Percentiles rank a stretch among this genome's conserved stretches.
phyloP scores from a whole-genome alignment of 2,329 filamentous ascomycete genomes.

The Neonectria hederae region DNA sequence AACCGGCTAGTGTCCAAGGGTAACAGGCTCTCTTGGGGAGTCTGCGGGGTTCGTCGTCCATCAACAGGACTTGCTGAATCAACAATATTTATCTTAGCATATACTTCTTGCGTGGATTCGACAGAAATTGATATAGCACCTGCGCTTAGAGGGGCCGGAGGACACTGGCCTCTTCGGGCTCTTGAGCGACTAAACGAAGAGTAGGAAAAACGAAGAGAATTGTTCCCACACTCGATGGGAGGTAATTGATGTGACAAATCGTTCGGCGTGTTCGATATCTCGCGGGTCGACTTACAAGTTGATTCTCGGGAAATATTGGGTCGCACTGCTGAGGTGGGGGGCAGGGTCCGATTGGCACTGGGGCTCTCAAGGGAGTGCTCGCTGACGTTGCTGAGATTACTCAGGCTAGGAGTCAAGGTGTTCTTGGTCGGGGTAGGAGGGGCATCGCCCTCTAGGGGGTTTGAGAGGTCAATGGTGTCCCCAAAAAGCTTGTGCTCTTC shows the following conservation, averaged over 20 bases:
- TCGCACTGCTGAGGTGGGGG: constrained; percentile 54
- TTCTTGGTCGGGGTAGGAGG: constrained; percentile 96
- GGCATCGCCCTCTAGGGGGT: constrained; percentile 64
- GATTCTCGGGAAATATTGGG: constrained; percentile 49
- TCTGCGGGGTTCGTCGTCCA: constrained; percentile 73
- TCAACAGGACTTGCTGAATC: constrained; percentile 70
- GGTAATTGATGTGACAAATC: constrained; percentile 35
- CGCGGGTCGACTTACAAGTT: constrained; percentile 56
- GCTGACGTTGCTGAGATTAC: constrained; percentile 49
- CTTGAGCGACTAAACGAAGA: constrained; percentile 51
- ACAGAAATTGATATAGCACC: constrained; percentile 41
- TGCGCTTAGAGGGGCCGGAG: constrained; percentile 48
- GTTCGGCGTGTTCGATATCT: constrained; percentile 27
- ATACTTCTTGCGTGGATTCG: constrained; percentile 49
- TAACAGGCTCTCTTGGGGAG: constrained; percentile 78
- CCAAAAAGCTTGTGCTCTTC: constrained; percentile 70
- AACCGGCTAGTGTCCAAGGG: constrained; percentile 84
- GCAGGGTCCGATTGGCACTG: constrained; percentile 57
- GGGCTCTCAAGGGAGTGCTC: constrained; percentile 55
- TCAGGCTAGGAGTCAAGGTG: constrained; percentile 54
- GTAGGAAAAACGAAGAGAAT: constrained; percentile 48
- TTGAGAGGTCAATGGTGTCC: constrained; percentile 42
- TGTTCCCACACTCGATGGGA: constrained; percentile 46
- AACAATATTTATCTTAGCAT: constrained; percentile 60
- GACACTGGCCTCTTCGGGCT: constrained; percentile 43